Percentiles rank a stretch among this genome's conserved stretches.
phyloP scores from a whole-genome alignment of 495 filamentous ascomycete genomes.

The Aspergillus olivimuriae region DNA sequence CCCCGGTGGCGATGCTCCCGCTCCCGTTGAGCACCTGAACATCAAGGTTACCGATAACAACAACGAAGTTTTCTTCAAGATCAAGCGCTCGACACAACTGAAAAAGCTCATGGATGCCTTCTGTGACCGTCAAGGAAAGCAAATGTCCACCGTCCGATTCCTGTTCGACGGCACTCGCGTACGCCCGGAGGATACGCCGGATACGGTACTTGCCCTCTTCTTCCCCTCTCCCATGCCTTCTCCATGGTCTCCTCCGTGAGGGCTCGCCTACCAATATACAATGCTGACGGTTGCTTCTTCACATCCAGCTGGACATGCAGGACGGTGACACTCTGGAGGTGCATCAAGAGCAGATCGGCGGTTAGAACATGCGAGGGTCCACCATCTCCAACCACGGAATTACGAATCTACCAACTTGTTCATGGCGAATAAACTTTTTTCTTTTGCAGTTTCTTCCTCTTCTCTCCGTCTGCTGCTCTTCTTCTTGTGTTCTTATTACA shows the following conservation, averaged over 20 bases:
- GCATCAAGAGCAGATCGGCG: constrained; percentile 96
- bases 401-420: too few relatives aligned
- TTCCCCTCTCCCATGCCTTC: background rate
- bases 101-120: constrained; percentile 99
- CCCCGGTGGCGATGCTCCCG: constrained; percentile 46
- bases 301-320: constrained; percentile 80
- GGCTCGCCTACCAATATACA: background rate
- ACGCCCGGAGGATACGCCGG: constrained; percentile 80
- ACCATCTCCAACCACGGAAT: background rate
- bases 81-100: constrained; percentile 92
- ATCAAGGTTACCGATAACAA: constrained; percentile 99
- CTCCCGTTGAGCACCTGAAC: constrained; percentile 79
- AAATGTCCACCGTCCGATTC: constrained; percentile 77
- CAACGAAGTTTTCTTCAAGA: constrained; percentile 99
- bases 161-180: constrained; percentile 93
- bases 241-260: background rate
- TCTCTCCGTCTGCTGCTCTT: too few relatives aligned
- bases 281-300: constrained; percentile 4
- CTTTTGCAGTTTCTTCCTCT: too few relatives aligned
- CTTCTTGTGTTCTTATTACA: too few relatives aligned
- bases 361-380: constrained; percentile 24
- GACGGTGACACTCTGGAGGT: constrained; percentile 97
- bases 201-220: constrained; percentile 61
- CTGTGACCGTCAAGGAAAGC: constrained; percentile 93
- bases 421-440: too few relatives aligned